Percentiles rank a stretch among this genome's conserved stretches.
phyloP scores from a whole-genome alignment of 2,329 filamentous ascomycete species.

The Hypoxylon sp. region DNA sequence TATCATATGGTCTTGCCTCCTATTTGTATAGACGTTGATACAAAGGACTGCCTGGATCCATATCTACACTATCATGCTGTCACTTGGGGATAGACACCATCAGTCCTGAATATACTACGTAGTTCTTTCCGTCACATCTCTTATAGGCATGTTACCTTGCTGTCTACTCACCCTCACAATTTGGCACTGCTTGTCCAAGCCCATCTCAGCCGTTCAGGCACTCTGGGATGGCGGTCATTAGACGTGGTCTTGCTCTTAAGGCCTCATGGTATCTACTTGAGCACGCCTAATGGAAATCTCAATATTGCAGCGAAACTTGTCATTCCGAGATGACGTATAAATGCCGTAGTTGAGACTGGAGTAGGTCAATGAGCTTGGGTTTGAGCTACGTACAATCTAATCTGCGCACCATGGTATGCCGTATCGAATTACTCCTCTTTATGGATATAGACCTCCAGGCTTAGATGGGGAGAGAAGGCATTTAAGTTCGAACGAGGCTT shows the following conservation, averaged over 20 bases:
- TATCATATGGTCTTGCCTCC: not conserved
- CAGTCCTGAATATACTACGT: not conserved
- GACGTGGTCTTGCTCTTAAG: not conserved
- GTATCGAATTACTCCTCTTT: not conserved
- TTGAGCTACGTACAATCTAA: not conserved
- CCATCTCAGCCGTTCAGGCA: not conserved
- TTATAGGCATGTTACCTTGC: not conserved
- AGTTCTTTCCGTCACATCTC: not conserved
- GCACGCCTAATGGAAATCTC: not conserved
- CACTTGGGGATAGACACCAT: not conserved
- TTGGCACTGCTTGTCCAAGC: not conserved
- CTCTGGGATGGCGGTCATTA: not conserved
- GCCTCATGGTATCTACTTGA: not conserved
- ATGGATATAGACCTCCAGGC: no score
- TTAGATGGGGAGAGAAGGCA: not conserved
- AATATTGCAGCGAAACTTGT: not conserved
- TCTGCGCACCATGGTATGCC: not conserved
- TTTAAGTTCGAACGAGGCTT: not conserved
- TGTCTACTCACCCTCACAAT: not conserved
- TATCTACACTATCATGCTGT: no score
- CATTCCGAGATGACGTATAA: not conserved
- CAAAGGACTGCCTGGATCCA: not conserved
- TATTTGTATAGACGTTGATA: not conserved
- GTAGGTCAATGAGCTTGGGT: not conserved
- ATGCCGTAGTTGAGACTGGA: not conserved